These are phyloP conservation scores for Xylariaceae sp. DNA, from an alignment of 2,329 filamentous ascomycete genomes.

Conservation along the genomic window DNA sequence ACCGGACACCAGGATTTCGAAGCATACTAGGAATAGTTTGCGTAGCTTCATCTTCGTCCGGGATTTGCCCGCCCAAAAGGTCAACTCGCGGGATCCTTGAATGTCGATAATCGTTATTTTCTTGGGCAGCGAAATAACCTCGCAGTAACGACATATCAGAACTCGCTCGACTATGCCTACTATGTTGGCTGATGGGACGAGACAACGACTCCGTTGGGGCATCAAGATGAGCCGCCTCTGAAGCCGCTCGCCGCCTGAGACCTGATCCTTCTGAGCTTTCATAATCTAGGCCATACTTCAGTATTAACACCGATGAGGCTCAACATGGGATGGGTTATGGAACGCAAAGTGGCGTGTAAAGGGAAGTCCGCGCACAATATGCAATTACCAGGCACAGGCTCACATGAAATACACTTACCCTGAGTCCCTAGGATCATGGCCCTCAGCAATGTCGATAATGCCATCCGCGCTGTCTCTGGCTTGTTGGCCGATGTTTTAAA, in stretches of 20 bases:
- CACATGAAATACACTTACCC: constrained; percentile 60
- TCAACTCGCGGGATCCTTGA: constrained; percentile 58
- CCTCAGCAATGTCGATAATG: constrained; percentile 76
- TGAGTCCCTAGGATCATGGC: constrained; percentile 71
- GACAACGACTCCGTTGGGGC: constrained; percentile 56
- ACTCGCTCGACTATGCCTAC: constrained; percentile 73
- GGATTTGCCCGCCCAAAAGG: constrained; percentile 46
- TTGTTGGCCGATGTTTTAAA: constrained; percentile 75
- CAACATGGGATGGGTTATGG: neutral
- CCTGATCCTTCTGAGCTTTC: constrained; percentile 52
- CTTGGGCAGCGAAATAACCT: constrained; percentile 55
- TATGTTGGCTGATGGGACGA: constrained; percentile 65
- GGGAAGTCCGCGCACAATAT: neutral
- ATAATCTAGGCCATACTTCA: constrained; percentile 28
- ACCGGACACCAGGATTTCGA: constrained; percentile 58
- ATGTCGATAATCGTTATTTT: constrained; percentile 52
- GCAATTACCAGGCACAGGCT: neutral
- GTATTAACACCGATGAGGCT: neutral
- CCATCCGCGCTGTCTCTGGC: constrained; percentile 75
- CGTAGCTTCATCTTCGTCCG: constrained; percentile 54
- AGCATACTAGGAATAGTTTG: constrained; percentile 58
- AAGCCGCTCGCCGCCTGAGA: constrained; percentile 64
- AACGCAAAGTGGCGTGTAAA: neutral
- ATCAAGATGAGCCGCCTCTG: constrained; percentile 64
- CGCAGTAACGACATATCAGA: constrained; percentile 71